These are phyloP conservation scores for Morella rubra DNA, from an alignment of 306 rosid genomes.

Conservation along the genomic window DNA sequence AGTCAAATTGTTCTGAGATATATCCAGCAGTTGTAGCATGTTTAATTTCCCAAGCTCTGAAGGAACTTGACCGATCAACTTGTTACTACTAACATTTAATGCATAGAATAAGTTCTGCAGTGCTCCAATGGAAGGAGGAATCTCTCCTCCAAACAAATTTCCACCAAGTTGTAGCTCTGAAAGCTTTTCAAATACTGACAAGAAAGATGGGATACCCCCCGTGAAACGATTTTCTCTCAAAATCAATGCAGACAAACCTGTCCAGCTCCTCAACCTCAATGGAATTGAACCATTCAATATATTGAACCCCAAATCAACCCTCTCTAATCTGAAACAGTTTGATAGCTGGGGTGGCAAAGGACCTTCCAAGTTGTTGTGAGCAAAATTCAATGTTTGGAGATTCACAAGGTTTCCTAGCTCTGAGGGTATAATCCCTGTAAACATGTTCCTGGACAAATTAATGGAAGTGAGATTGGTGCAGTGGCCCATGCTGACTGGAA, in stretches of 20 bases:
- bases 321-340: constrained; percentile 46
- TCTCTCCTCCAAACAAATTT: constrained; percentile 64
- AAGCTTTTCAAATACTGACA: constrained; percentile 46
- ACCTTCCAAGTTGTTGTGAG: constrained; percentile 64
- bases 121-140: constrained; percentile 63
- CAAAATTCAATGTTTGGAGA: constrained; percentile 50
- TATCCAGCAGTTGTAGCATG: constrained; percentile 43
- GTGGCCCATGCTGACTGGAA: constrained; percentile 69
- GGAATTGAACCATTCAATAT: constrained; percentile 68
- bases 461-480: constrained; percentile 52
- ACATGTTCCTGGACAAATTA: constrained; percentile 49
- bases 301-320: constrained; percentile 70
- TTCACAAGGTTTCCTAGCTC: constrained; percentile 62
- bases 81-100: constrained; percentile 76
- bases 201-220: constrained; percentile 60
- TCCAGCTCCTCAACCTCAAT: constrained; percentile 57
- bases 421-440: constrained; percentile 54
- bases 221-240: constrained; percentile 62
- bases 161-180: constrained; percentile 71
- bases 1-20: constrained; percentile 73
- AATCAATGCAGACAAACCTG: constrained; percentile 38
- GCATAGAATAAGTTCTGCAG: constrained; percentile 45
- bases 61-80: constrained; percentile 66
- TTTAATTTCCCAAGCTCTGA: constrained; percentile 42
- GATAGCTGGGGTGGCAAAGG: constrained; percentile 65